Evolutionary conservation across 2,329 filamentous ascomycete genomes (phyloP).

Genomic region (Xylaria hypoxylon): DNA sequence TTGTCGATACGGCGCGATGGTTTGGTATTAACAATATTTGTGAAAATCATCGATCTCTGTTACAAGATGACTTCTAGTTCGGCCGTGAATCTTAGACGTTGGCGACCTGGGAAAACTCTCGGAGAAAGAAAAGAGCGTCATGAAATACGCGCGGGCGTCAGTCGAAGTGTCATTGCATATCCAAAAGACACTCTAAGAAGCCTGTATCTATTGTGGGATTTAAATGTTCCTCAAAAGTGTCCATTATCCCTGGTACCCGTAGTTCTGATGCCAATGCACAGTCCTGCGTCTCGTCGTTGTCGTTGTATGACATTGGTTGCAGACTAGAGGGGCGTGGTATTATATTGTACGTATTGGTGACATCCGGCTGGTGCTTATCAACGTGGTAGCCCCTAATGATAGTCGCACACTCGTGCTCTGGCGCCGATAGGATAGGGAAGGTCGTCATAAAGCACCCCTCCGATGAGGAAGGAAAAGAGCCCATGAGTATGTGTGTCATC

Average conservation of each 20-base stretch:
- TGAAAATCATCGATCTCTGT: too few species aligned
- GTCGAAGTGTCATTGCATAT: conserved; percentile 6
- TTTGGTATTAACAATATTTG: too few species aligned
- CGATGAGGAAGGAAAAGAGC: not conserved
- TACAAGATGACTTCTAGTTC: too few species aligned
- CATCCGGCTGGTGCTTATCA: not conserved
- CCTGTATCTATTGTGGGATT: conserved; percentile 14
- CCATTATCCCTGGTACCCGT: not conserved
- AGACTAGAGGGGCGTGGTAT: not conserved
- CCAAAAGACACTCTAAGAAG: conserved; percentile 24
- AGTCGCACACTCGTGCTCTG: not conserved
- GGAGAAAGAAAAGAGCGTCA: too few species aligned
- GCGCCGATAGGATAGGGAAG: not conserved
- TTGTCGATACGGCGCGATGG: too few species aligned
- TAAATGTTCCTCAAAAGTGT: not conserved
- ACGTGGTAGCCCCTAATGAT: not conserved
- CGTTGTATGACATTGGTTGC: not conserved
- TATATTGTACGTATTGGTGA: not conserved
- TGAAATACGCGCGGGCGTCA: too few species aligned
- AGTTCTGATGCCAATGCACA: not conserved
- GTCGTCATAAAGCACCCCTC: not conserved
- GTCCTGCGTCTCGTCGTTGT: not conserved
- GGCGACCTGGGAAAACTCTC: too few species aligned
- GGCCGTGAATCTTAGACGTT: too few species aligned
- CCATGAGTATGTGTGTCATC: conserved; percentile 10